phyloP scores from a whole-genome alignment of 495 filamentous ascomycete species.

The Penicillium malachiteum region DNA sequence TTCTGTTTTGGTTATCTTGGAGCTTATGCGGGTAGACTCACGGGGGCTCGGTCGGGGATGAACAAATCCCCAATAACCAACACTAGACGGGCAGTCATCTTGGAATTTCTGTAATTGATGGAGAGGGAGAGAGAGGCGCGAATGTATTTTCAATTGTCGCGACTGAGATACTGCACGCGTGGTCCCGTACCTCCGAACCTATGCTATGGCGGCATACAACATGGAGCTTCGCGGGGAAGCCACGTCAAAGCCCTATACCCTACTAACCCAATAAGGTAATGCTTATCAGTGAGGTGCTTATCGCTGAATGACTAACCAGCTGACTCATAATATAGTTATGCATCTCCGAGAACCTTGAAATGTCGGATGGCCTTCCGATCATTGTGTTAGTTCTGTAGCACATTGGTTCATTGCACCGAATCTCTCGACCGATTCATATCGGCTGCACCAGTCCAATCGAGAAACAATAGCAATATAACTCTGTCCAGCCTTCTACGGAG shows the following conservation, averaged over 20 bases:
- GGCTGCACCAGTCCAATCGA: background rate
- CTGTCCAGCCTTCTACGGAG: constrained; percentile 10
- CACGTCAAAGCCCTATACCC: constrained; percentile 34
- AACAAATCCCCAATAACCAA: constrained; percentile 96
- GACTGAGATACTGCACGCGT: constrained; percentile 3
- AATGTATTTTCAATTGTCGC: constrained; percentile 26
- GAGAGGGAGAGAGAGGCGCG: constrained; percentile 20
- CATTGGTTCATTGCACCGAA: constrained; percentile 4
- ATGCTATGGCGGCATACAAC: too few species aligned
- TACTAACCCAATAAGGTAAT: constrained; percentile 10
- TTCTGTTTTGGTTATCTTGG: constrained; percentile 1
- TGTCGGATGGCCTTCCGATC: constrained; percentile 8
- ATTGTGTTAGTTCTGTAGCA: background rate
- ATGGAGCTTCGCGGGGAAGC: constrained; percentile 41
- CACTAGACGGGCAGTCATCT: constrained; percentile 78
- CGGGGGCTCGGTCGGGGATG: constrained; percentile 92
- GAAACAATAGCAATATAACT: background rate
- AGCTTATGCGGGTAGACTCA: constrained; percentile 35
- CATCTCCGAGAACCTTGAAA: background rate
- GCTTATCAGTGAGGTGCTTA: background rate
- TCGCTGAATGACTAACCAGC: background rate
- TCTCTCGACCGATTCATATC: constrained; percentile 6
- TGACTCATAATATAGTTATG: too few species aligned
- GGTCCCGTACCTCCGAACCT: background rate
- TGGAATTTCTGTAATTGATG: constrained; percentile 15